These are phyloP conservation scores for Kurtzmaniella cleridarum DNA, from an alignment of 805 yeast genomes.

Conservation along the genomic window DNA sequence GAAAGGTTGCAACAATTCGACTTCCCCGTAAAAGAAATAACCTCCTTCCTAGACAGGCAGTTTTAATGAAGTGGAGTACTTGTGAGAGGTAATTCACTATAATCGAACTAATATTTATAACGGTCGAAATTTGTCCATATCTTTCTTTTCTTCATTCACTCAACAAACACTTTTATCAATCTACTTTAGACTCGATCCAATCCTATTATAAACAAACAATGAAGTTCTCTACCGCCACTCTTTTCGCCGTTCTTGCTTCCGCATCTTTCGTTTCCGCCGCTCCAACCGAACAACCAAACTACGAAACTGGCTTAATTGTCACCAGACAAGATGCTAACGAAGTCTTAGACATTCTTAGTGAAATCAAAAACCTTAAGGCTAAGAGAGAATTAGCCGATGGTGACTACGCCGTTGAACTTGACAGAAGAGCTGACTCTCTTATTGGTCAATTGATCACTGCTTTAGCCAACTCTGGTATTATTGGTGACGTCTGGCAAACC, in stretches of 20 bases:
- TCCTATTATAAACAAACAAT: conserved; percentile 21
- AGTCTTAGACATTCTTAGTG: conserved; percentile 26
- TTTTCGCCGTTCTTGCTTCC: conserved; percentile 35
- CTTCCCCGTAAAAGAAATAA: not conserved
- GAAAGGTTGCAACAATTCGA: not conserved
- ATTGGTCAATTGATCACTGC: conserved; percentile 33
- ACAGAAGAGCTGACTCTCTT: conserved; percentile 31
- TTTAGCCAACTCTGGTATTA: conserved; percentile 33
- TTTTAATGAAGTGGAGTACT: not conserved
- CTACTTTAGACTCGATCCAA: not conserved
- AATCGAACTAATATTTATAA: not conserved
- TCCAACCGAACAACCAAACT: conserved; percentile 15
- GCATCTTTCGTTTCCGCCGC: conserved; percentile 33
- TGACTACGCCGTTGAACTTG: conserved; percentile 20
- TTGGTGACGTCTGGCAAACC: conserved; percentile 28
- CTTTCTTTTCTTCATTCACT: conserved; percentile 3
- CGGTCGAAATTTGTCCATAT: not conserved
- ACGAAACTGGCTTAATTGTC: conserved; percentile 18
- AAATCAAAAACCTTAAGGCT: conserved; percentile 26
- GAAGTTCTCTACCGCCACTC: conserved; percentile 38
- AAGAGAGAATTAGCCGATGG: conserved; percentile 34
- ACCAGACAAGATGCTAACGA: conserved; percentile 32
- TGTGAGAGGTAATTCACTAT: not conserved
- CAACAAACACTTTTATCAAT: not conserved
- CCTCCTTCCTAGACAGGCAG: conserved; percentile 3